Base-by-base conservation (phyloP, 1,139 yeast species). In the Candida dubliniensis region DNA sequence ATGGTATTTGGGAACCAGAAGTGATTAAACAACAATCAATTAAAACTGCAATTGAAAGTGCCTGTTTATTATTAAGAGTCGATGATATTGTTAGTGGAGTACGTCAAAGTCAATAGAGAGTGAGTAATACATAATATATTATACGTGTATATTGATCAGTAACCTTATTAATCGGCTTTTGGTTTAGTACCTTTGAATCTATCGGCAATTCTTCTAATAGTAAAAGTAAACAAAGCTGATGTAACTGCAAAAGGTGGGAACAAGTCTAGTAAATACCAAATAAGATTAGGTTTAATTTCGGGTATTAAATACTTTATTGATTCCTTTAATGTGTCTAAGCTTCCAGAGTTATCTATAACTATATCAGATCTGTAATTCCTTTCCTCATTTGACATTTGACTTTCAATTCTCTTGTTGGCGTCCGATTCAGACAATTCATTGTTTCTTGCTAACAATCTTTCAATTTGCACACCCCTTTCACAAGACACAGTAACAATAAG, bases 1-100 rank as follows among this genome's bases (percentile, higher is more conserved):
- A 90, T 66, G 99, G 99, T 35, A 87, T 93, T 53, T 93, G 99
- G 99, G 99, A 93, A 70, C 99, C 99, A 13, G 97, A 93, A 70
- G 97, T 89, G 40, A 90, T 93, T 66, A 93, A 93, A 71, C 95
- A 88, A 61, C 99, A 93, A 72, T 86, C 96, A 51, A 86, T 93
- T 56, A 93, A 93, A 74, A 95, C 99, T 14, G 96, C 96, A 36
- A 87, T 95, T 54, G 99, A 93, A 69, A 86, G 96, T 74, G 98
- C 99, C 8, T 87, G 97, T 66, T 76, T 93, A 71, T 76, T 93
- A 59, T 76, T 93, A 63, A 84, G 99, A 61, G 99, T 93, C 40
- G 99, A 93, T 64, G 99, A 93, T 64, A 93, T 93, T 56, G 99
- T 95, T 40, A 86, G 96, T 64, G 99, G 98, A 55, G 96, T 90